These are phyloP conservation scores for Fusarium multiceps DNA, from an alignment of 2,329 filamentous ascomycete genomes.

Conservation along the genomic window DNA sequence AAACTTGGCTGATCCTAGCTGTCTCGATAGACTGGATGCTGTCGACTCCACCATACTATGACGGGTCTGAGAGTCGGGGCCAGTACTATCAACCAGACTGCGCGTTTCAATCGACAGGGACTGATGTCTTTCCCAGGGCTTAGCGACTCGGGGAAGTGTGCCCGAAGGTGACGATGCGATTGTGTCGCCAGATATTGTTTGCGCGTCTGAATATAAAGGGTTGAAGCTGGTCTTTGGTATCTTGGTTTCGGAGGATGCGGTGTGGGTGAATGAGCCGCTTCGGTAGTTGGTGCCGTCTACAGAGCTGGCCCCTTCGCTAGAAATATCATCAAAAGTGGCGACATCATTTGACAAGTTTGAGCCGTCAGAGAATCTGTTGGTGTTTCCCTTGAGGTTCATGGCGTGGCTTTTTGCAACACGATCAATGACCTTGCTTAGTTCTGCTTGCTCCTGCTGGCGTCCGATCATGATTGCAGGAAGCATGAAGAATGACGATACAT, in stretches of 20 bases:
- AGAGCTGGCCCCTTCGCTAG: constrained; percentile 71
- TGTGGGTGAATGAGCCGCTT: constrained; percentile 62
- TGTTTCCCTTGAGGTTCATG: constrained; percentile 55
- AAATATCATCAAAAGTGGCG: constrained; percentile 62
- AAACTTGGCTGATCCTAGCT: constrained; percentile 68
- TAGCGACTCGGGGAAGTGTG: constrained; percentile 52
- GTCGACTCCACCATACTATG: constrained; percentile 59
- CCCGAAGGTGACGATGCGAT: constrained; percentile 60
- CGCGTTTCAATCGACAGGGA: constrained; percentile 62
- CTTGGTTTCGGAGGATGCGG: constrained; percentile 57
- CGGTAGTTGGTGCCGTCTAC: constrained; percentile 62
- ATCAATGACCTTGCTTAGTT: constrained; percentile 79
- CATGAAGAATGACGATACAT: constrained; percentile 92
- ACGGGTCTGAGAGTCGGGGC: constrained; percentile 55
- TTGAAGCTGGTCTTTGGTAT: constrained; percentile 53
- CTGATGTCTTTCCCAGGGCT: constrained; percentile 64
- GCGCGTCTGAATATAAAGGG: constrained; percentile 57
- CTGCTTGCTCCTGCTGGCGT: constrained; percentile 75
- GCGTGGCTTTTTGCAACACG: constrained; percentile 76
- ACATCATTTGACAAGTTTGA: constrained; percentile 65
- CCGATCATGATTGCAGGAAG: constrained; percentile 86
- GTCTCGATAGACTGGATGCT: constrained; percentile 63
- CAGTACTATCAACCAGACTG: constrained; percentile 59
- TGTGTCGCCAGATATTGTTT: constrained; percentile 58
- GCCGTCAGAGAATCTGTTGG: constrained; percentile 63